Conservation (phyloP, 768 basidiomycete genomes). For the Calocera viscosa region DNA sequence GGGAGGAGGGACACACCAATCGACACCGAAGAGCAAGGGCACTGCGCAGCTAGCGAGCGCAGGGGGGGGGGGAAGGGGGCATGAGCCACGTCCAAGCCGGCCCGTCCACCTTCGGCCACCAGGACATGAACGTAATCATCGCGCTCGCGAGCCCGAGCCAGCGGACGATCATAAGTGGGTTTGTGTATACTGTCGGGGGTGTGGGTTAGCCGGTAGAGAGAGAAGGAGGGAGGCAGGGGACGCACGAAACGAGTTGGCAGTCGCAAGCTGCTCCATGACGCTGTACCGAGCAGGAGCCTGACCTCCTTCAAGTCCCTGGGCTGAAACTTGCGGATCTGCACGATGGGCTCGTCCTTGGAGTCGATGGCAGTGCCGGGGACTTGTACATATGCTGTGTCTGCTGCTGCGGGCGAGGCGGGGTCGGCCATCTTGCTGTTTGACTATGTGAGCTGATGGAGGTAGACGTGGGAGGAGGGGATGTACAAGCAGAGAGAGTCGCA, state of each 20-base stretch:
- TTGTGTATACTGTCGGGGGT: conserved; percentile 43
- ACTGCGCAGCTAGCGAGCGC: conserved; percentile 52
- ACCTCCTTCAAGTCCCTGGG: conserved; percentile 45
- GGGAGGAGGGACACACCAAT: conserved; percentile 42
- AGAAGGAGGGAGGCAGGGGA: conserved; percentile 33
- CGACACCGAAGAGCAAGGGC: conserved; percentile 51
- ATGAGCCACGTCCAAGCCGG: background rate
- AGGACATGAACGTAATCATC: conserved; percentile 47
- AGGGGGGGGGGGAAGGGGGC: no score
- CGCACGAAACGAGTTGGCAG: conserved; percentile 51
- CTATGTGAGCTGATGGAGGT: background rate
- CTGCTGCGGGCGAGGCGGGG: background rate
- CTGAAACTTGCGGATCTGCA: conserved; percentile 40
- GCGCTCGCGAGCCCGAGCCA: conserved; percentile 51
- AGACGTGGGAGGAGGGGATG: background rate
- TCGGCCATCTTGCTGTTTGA: background rate
- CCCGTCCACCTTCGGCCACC: conserved; percentile 49
- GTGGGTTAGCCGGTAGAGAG: conserved; percentile 46
- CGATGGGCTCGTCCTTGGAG: background rate
- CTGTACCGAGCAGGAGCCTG: conserved; percentile 55
- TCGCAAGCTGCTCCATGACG: conserved; percentile 52
- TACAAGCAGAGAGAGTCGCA: no score
- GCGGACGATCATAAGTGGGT: conserved; percentile 46
- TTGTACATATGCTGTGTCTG: background rate
- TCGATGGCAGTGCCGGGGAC: background rate